phyloP scores from a whole-genome alignment of 2,329 filamentous ascomycete genomes.

The Botryosphaeria dothidea region DNA sequence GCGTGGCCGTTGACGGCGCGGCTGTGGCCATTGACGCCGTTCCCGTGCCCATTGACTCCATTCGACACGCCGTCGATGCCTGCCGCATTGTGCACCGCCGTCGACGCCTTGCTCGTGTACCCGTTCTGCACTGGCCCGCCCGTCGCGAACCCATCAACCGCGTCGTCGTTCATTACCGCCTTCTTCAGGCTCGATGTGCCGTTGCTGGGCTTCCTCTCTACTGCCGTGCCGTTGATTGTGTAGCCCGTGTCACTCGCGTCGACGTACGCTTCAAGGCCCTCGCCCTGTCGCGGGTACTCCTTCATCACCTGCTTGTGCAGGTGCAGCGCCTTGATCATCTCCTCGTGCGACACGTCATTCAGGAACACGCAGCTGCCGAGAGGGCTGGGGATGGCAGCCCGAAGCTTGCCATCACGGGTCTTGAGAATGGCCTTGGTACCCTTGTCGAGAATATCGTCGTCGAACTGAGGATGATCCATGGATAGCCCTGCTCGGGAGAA shows the following conservation, averaged over 20 bases:
- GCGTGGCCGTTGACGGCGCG: slow-evolving; percentile 1
- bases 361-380: slow-evolving; percentile 68
- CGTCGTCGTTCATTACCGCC: slow-evolving; percentile 28
- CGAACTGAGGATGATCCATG: slow-evolving; percentile 70
- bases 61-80: slow-evolving; percentile 28
- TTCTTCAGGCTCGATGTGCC: slow-evolving; percentile 25
- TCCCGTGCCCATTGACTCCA: not conserved
- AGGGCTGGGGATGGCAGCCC: slow-evolving; percentile 68
- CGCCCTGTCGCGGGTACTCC: slow-evolving; percentile 63
- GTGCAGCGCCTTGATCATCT: slow-evolving; percentile 62
- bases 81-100: slow-evolving; percentile 25
- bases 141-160: slow-evolving; percentile 22
- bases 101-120: slow-evolving; percentile 12
- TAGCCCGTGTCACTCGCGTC: slow-evolving; percentile 69
- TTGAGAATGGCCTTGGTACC: slow-evolving; percentile 70
- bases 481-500: slow-evolving; percentile 71
- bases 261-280: slow-evolving; percentile 68
- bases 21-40: not conserved
- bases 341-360: slow-evolving; percentile 64
- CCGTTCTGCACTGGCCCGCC: slow-evolving; percentile 19
- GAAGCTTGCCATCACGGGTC: slow-evolving; percentile 68
- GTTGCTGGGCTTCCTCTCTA: slow-evolving; percentile 31
- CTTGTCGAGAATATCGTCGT: slow-evolving; percentile 64
- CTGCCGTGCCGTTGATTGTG: slow-evolving; percentile 47
- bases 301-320: slow-evolving; percentile 66